Evolutionary conservation across 2,329 filamentous ascomycete genomes (phyloP), one percentile per base, ranked within the genome.

Genomic region (Fusarium nematophilum): DNA sequence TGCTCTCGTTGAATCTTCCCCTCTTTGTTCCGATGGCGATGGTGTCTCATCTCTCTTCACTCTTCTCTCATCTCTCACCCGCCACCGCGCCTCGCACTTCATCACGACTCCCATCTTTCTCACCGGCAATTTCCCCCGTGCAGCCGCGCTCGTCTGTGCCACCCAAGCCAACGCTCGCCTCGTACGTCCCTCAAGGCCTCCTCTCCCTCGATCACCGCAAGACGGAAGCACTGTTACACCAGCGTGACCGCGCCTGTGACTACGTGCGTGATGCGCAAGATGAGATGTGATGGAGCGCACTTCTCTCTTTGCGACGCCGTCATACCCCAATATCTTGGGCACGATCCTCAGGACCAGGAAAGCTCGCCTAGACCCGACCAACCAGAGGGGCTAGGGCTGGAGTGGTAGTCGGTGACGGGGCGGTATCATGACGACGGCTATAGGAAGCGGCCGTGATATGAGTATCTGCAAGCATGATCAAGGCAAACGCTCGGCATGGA

Each of bases 361-460:
- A 14, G 26, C 62, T 65, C 63, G 59, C 63, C 53, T 65, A 65
- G 47, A 13, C 47, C 34, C 46, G 49, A n/a, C 63, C 62, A 65
- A 65, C 59, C 59, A 63, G 46, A 60, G 31, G 21, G 26, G 11
- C 11, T 27, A 29, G 29, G 57, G 33, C 42, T 51, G 4, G 44
- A 30, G 25, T 42, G 31, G 45, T 17, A 27, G 11, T 38, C 23
- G 27, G 26, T 36, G 43, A 46, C 38, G 57, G 49, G 15, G 38
- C 26, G 40, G 30, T 43, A 57, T 58, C 43, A 45, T 46, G 39
- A 39, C 31, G 25, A 29, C 34, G 30, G 27, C 14, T 26, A 46
- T 34, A 26, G n/a, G 23, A 9, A 17, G 42, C 11, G 15, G 33
- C 13, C 9, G 18, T 34, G 18, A 36, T 40, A 36, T 40, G 30